Evolutionary conservation across 805 yeast species (phyloP), one percentile per base, ranked within the genome.

Genomic region (Huiozyma naganishii): DNA sequence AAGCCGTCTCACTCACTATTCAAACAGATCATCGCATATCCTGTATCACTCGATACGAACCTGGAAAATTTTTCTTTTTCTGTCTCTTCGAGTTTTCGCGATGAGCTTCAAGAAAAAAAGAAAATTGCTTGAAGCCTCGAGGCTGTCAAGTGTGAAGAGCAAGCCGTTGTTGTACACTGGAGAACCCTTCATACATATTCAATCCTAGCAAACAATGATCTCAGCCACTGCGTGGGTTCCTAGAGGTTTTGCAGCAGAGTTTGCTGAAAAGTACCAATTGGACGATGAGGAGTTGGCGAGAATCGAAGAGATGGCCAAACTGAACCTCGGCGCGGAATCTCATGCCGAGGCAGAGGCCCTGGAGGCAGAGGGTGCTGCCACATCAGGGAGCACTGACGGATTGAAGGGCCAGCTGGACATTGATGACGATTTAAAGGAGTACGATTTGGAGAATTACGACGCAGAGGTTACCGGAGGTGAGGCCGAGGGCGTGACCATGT

Each of bases 151-250:
- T 4, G 23, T 17, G 23, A 17, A 17, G 23, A 17, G 23, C 23
- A 17, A 4, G 23, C 23, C 2, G 23, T 4, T 4, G 23, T 17
- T 17, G 23, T 17, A 4, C 23, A 17, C 23, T 17, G 23, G 23
- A 4, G 23, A 4, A 17, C 23, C 23, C 4, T 17, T 4, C 23
- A 17, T 17, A 17, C 23, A 3, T 17, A 17, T 17, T 17, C 23
- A 17, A 17, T 17, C 23, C 23, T 11, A 30, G 11, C n/a, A 33
- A 33, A 38, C 1, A 32, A 88, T 89, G 95, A 82, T 90, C 50
- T 87, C 98, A 35, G 83, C 97, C 28, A 80, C 92, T 40, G 70
- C 80, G 41, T 92, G 98, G 97, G 95, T 90, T 27, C 97, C 97
- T 41, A 77, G 95, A 57, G 98, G 98, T 5, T 83, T 73, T 63